A percentile compares a stretch with the other conserved stretches of the same genome.
Evolutionary conservation across 2,329 filamentous ascomycete species (phyloP).

Genomic region (Sarocladium kiliense): DNA sequence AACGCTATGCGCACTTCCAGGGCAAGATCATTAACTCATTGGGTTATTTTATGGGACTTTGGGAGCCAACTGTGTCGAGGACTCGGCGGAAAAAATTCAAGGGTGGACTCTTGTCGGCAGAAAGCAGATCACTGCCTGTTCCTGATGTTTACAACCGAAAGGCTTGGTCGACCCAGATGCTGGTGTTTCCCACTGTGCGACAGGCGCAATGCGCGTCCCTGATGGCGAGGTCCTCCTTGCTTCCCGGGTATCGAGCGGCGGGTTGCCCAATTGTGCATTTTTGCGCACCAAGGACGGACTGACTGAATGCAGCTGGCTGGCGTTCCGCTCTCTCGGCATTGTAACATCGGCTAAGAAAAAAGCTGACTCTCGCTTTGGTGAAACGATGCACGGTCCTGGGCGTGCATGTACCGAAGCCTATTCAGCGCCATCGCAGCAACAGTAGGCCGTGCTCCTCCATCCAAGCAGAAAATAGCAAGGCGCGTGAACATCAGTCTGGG

Average conservation of each 20-base stretch:
- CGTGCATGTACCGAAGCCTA: not conserved
- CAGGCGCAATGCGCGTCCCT: not conserved
- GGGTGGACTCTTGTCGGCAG: not conserved
- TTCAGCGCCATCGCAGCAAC: not conserved
- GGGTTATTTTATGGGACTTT: not conserved
- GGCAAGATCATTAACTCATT: not conserved
- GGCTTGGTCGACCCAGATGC: not conserved
- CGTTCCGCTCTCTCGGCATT: not conserved
- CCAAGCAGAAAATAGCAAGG: not conserved
- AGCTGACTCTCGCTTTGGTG: not conserved
- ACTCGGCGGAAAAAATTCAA: not conserved
- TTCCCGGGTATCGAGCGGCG: too few species aligned
- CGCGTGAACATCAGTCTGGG: too few species aligned
- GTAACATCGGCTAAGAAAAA: not conserved
- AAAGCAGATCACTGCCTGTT: constrained; percentile 9
- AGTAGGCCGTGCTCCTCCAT: not conserved
- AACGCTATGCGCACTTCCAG: not conserved
- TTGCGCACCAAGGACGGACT: too few species aligned
- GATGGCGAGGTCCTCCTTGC: not conserved
- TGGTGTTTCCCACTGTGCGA: not conserved
- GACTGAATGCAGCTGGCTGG: too few species aligned
- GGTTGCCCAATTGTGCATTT: too few species aligned
- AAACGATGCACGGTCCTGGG: constrained; percentile 4
- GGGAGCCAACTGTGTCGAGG: not conserved
- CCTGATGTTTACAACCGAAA: not conserved